Evolutionary conservation across 2,329 filamentous ascomycete genomes (phyloP).

Genomic region (Colletotrichum tofieldiae): DNA sequence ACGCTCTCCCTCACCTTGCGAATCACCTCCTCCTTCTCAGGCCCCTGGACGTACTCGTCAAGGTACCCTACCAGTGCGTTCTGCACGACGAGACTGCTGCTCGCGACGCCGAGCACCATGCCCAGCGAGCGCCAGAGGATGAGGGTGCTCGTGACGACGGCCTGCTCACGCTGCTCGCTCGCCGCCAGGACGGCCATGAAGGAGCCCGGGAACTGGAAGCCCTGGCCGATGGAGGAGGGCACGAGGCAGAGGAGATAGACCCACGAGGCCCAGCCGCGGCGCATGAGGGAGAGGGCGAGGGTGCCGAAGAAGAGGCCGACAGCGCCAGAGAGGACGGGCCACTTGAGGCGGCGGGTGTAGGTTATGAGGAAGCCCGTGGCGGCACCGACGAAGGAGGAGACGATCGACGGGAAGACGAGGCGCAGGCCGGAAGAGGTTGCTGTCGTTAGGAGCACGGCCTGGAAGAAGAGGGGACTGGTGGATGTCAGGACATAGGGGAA

Average conservation of each 20-base stretch:
- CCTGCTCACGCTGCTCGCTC: constrained; percentile 73
- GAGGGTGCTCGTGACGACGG: constrained; percentile 79
- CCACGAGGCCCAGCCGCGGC: constrained; percentile 64
- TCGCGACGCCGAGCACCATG: constrained; percentile 80
- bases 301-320: constrained; percentile 66
- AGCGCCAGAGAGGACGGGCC: constrained; percentile 69
- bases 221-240: constrained; percentile 71
- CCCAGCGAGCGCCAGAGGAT: constrained; percentile 81
- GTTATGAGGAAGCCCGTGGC: constrained; percentile 75
- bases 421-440: constrained; percentile 82
- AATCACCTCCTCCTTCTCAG: constrained; percentile 71
- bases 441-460: constrained; percentile 79
- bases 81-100: constrained; percentile 81
- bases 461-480: constrained; percentile 79
- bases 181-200: constrained; percentile 76
- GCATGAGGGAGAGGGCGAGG: constrained; percentile 64
- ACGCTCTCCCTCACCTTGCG: constrained; percentile 68
- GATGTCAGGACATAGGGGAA: not conserved
- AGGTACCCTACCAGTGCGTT: constrained; percentile 77
- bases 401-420: constrained; percentile 75
- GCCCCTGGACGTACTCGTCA: constrained; percentile 69
- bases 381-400: constrained; percentile 69
- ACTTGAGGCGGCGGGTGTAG: constrained; percentile 72
- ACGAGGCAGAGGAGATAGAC: constrained; percentile 72
- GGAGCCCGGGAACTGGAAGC: constrained; percentile 76